phyloP scores from a whole-genome alignment of 345 rosid genomes.

The Eucalyptus polybractea region DNA sequence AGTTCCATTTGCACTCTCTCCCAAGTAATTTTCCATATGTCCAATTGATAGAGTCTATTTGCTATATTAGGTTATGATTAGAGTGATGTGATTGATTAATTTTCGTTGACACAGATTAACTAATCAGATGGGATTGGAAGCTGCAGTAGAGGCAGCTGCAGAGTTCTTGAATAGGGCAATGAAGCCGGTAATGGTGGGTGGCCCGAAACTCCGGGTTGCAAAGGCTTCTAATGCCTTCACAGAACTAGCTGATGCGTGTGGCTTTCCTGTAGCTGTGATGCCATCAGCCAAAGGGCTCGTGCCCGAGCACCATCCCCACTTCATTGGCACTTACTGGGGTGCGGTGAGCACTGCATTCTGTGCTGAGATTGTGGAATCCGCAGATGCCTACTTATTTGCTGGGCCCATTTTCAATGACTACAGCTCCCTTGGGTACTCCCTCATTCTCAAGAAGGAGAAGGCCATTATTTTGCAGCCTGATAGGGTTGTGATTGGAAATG shows the following conservation, averaged over 20 bases:
- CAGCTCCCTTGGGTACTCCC: conserved; percentile 75
- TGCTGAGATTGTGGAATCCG: conserved; percentile 80
- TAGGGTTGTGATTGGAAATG: conserved; percentile 48
- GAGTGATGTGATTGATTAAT: background rate
- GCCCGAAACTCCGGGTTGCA: conserved; percentile 56
- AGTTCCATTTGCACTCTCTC: conserved; percentile 48
- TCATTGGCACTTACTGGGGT: conserved; percentile 80
- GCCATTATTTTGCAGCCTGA: conserved; percentile 65
- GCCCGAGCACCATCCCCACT: conserved; percentile 66
- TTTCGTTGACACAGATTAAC: conserved; percentile 17
- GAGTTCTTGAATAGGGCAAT: conserved; percentile 65
- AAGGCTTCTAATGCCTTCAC: conserved; percentile 39
- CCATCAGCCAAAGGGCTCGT: conserved; percentile 75
- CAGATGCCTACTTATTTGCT: conserved; percentile 73
- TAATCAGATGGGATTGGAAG: conserved; percentile 51
- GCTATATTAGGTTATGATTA: background rate
- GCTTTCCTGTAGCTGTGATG: conserved; percentile 55
- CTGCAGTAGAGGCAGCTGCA: conserved; percentile 65
- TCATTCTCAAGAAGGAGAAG: conserved; percentile 78
- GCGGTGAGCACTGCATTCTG: conserved; percentile 71
- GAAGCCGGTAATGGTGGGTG: conserved; percentile 67
- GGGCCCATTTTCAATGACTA: conserved; percentile 79
- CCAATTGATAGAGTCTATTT: background rate
- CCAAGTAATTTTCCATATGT: conserved; percentile 15
- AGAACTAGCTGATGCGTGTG: conserved; percentile 52